A percentile compares a stretch with the other conserved stretches of the same genome.
These are phyloP conservation scores for Pseudozyma pruni DNA, from an alignment of 1,284 basidiomycete genomes.

Conservation along the genomic window DNA sequence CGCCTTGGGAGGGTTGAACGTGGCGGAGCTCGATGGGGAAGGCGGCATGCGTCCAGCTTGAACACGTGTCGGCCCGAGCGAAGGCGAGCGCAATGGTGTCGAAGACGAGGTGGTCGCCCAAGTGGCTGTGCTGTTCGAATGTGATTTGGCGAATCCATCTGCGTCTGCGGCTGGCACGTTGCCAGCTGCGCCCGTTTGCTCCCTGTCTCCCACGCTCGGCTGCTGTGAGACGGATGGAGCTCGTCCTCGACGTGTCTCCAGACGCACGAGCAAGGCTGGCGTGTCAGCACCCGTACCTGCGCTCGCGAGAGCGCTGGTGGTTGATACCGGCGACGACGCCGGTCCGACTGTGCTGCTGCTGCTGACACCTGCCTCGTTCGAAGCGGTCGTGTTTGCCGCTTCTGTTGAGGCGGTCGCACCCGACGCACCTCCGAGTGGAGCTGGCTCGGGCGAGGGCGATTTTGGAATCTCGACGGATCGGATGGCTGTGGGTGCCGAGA, in stretches of 20 bases:
- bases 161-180: conserved; percentile 5
- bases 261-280: conserved; percentile 19
- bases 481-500: conserved; percentile 50
- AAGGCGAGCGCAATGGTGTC: conserved; percentile 25
- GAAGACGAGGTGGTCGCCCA: conserved; percentile 1
- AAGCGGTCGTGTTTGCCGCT: background rate
- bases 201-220: conserved; percentile 9
- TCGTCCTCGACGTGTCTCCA: conserved; percentile 21
- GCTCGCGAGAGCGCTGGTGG: background rate
- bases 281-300: conserved; percentile 17
- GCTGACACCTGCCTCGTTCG: conserved; percentile 5
- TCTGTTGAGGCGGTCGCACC: background rate
- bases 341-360: conserved; percentile 1
- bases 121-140: background rate
- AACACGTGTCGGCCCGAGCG: conserved; percentile 16
- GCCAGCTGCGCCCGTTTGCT: background rate
- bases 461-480: conserved; percentile 59
- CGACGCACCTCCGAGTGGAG: background rate
- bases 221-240: conserved; percentile 16
- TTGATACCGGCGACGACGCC: conserved; percentile 10
- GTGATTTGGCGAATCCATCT: conserved; percentile 26
- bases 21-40: conserved; percentile 22
- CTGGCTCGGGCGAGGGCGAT: conserved; percentile 53
- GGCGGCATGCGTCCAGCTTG: conserved; percentile 21
- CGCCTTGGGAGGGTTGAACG: conserved; percentile 44